Evolutionary conservation across 176 grass and related monocot genomes (phyloP), one percentile per base, ranked within the genome.

Genomic region (Paspalum notatum): DNA sequence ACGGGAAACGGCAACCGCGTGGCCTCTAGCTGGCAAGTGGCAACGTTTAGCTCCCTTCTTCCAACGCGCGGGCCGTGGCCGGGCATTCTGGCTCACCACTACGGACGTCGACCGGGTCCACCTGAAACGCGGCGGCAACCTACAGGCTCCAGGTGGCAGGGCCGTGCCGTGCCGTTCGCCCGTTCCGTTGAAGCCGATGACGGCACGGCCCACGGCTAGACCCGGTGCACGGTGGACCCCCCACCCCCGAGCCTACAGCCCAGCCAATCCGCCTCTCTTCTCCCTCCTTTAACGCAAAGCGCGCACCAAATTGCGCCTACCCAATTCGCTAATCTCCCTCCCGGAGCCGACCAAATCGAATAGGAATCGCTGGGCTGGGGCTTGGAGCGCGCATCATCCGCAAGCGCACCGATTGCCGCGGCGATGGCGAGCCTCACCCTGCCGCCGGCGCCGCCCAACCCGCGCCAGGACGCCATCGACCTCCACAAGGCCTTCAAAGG

Each of bases 401-500:
- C 74, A 47, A 24, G 53, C 85, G 72, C 82, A 79, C 22, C 62
- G 50, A 75, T 25, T 66, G 22, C 5, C 68, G 62, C 68, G 62
- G 78, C 76, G 66, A 99, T 99, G 97, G 77, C 97, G 68, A 93
- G 90, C 59, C 76, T 96, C 73, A 91, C 74, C 82, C 2, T 99
- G 62, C 93, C 93, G 27, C 93, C 97, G 68, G 90, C 75, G 56
- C 78, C 43, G 11, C 42, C 91, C 24, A 88, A 86, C 45, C 82
- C 93, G 46, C 93, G 93, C 79, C 97, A 99, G 81, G 97, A 99
- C 80, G 97, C 97, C 89, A 90, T 91, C 64, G 97, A 99, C 74
- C 97, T 99, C 59, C 83, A 99, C 91, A 99, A 99, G 81, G 97
- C 97, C 91, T 96, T 99, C 88, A 99, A 96, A 99, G 97, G 97